Evolutionary conservation across 371 early-diverging fungal genomes (phyloP).

Genomic region (Capniomyces stellatus): DNA sequence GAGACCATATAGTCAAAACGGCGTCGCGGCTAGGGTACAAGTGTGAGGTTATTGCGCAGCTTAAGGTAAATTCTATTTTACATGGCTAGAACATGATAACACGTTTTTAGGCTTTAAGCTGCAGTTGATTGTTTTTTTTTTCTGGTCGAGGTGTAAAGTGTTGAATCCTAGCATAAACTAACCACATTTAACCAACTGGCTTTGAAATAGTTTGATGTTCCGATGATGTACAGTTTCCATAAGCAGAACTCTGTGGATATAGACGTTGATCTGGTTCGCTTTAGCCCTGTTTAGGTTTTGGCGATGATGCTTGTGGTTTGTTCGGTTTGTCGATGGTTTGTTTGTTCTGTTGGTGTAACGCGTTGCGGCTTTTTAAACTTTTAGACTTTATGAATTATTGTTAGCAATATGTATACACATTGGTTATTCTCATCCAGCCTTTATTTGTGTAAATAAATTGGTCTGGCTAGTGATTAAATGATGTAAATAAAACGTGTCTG

Average conservation of each 20-base stretch:
- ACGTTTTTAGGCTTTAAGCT: too few relatives aligned
- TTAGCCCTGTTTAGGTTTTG: conserved; percentile 17
- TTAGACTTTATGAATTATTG: too few relatives aligned
- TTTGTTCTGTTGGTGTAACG: too few relatives aligned
- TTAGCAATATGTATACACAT: not conserved
- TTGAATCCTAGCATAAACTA: not conserved
- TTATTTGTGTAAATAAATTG: too few relatives aligned
- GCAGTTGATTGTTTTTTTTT: not conserved
- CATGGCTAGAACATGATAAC: too few relatives aligned
- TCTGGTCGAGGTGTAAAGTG: not conserved
- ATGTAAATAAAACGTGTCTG: too few relatives aligned
- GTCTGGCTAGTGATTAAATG: too few relatives aligned
- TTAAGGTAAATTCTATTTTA: conserved; percentile 21
- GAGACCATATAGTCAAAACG: conserved; percentile 56
- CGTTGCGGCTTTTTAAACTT: too few relatives aligned
- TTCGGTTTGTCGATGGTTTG: too few relatives aligned
- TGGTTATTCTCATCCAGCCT: too few relatives aligned
- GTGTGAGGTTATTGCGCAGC: conserved; percentile 54
- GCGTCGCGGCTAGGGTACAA: conserved; percentile 55
- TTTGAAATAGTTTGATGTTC: conserved; percentile 52
- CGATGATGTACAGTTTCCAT: conserved; percentile 71
- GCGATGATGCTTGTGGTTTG: too few relatives aligned
- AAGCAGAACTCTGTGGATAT: conserved; percentile 59
- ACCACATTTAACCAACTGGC: too few relatives aligned
- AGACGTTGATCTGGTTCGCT: conserved; percentile 54